Base-by-base conservation (phyloP, 169 alveolate genomes). In the Cryptosporidium muris region DNA sequence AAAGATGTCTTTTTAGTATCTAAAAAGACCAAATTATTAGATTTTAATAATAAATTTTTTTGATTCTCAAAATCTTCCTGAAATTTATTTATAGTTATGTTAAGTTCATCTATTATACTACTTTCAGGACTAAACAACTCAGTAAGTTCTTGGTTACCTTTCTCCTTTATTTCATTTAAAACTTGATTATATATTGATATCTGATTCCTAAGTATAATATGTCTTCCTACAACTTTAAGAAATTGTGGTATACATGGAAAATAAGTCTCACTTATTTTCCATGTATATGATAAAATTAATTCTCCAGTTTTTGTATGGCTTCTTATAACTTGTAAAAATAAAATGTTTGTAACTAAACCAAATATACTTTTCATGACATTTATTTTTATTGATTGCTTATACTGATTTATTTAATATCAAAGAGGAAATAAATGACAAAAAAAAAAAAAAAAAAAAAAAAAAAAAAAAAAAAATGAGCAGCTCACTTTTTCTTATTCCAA, bases 161-260 rank as follows among this genome's bases (percentile, higher is more conserved):
- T 40, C 40, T 5, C 43, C 11, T 14, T 58, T 45, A 37, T 40
- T 14, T 60, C 65, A 25, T 0, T 60, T 9, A 9, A 9, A 9
- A 49, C 8, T 49, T 49, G 8, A 4, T 66, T 47, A 52, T 45
- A 51, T 14, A 45, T 16, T 12, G 16, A 12, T 14, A 56, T 45
- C 11, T 47, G 60, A 42, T 58, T 60, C n/a, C 62, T 9, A 4
- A 74, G 54, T 12, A 74, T 40, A 8, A 45, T 36, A 4, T 74
- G 34, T 74, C 85, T 74, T 1, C 74, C 68, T 51, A 74, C 16
- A 16, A 60, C 48, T 43, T 36, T 14, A 3, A 58, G 40, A 4
- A 74, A 8, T 51, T 74, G 85, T 43, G 85, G 85, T n/a, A 74
- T 60, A 43, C 43, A 56, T 25, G 85, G 85, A 60, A 58, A 74